Evolutionary conservation across 352 stramenopile species (phyloP), one percentile per base, ranked within the genome.

Genomic region (Pythium coloratum): DNA sequence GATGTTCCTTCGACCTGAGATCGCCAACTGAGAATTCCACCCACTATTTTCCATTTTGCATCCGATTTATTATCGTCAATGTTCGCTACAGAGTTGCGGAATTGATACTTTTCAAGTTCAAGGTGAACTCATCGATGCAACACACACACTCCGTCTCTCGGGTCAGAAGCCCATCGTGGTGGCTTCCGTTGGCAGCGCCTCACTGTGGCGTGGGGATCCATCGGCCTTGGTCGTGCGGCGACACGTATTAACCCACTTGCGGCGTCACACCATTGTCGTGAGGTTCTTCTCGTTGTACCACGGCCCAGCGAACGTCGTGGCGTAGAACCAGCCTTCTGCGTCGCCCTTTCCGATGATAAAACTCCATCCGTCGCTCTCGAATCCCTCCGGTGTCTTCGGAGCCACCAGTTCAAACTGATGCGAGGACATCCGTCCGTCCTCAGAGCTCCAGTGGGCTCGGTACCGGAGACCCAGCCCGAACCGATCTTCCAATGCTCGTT

Each of bases 291-390:
- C 50, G 9, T 66, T 54, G 47, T 78, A 77, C 76, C 76, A 84
- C 26, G 72, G 74, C 6, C 72, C 76, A 1, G 64, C 59, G 24
- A 77, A 80, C 10, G 69, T 71, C 40, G 60, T 56, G 1, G 71
- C 74, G 60, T 84, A 84, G 28, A 72, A 54, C 76, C 76, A 84
- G 4, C 76, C 76, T 0, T 84, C 56, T 1, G 58, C n/a, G 44
- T 84, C 76, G 13, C 75, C 72, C 2, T 70, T 77, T 53, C 64
- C 61, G 6, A 77, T 61, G 28, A 55, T 36, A 40, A 72, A 81
- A 24, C 54, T 73, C 76, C 76, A 84, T 14, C 66, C 67, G 0
- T 24, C 28, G 24, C 56, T 42, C 42, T 75, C 40, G 46, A 75
- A 76, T 0, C 65, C 57, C 0, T 67, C 30, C 2, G 74, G 76